Base-by-base conservation (phyloP, 108 stramenopile species). In the Pseudonitzschia multiseries region DNA sequence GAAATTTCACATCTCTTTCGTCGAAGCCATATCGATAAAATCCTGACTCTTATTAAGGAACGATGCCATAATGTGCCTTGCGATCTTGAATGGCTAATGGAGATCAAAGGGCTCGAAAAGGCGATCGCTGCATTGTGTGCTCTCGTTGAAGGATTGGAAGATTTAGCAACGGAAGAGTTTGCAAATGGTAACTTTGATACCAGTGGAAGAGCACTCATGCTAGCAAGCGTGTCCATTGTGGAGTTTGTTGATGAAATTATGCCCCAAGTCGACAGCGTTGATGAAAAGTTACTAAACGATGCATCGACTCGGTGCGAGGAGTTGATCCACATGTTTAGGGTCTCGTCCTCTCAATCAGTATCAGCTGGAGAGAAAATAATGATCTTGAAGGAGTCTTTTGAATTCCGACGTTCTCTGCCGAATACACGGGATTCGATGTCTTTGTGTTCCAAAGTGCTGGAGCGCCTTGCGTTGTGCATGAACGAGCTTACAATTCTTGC, bases 131-230 rank as follows among this genome's bases (percentile, higher is more conserved):
- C 41, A 20, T n/a, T 78, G 27, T 63, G 44, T 61, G 27, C 24
- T 28, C 12, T 72, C 8, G 18, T 78, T 10, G 20, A 8, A 48
- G 29, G 56, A 60, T 72, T 89, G 42, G 85, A 85, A 36, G 52
- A 73, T 13, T 51, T 79, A 1, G 74, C 75, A 33, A 48, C 57
- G 31, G 48, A 66, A 27, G 75, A 74, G n/a, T 32, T 86, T 5
- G 57, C 36, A 46, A 21, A 77, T 0, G 56, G 68, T 13, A 42
- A 72, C 28, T 92, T 77, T 61, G 84, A 88, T 74, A 82, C 88
- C 36, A 75, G 73, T 68, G 83, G 87, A 15, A 75, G 89, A 51
- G 57, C 79, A 0, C 80, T 87, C 21, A 86, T 87, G 85, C 69
- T 84, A 28, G 71, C 59, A 26, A 79, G 82, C 57, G 70, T 70